Percentiles rank a stretch among this genome's conserved stretches.
Evolutionary conservation across 1,139 yeast species (phyloP).

Genomic region (Pichia norvegensis): DNA sequence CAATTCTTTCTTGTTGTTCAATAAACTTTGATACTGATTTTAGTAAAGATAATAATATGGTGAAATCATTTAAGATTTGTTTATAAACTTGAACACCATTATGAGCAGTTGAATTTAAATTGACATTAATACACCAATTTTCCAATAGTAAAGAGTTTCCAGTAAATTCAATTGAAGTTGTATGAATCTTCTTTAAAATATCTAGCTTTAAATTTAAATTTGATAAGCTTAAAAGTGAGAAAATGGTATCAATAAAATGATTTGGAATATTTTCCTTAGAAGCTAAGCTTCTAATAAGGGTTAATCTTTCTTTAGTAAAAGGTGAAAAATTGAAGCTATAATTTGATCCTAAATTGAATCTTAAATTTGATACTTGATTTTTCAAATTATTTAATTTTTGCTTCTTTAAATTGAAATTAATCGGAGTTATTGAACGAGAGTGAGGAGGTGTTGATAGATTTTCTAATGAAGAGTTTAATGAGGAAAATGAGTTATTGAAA

Average conservation of each 20-base stretch:
- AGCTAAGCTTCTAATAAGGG: slow-evolving; percentile 1
- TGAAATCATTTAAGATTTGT: slow-evolving; percentile 5
- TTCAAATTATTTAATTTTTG: not conserved
- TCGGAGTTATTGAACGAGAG: slow-evolving; percentile 7
- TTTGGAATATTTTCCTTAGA: slow-evolving; percentile 2
- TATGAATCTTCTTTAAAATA: slow-evolving; percentile 15
- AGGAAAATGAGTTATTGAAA: slow-evolving; percentile 5
- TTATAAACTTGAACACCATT: not conserved
- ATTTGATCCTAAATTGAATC: not conserved
- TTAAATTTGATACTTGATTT: not conserved
- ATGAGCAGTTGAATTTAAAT: not conserved
- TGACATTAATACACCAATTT: not conserved
- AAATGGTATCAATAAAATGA: not conserved
- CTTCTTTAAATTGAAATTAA: not conserved
- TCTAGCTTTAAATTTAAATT: slow-evolving; percentile 20
- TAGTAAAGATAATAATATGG: slow-evolving; percentile 7
- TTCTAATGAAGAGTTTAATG: slow-evolving; percentile 9
- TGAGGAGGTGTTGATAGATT: slow-evolving; percentile 5
- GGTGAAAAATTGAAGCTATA: slow-evolving; percentile 3
- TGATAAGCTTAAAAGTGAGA: slow-evolving; percentile 16
- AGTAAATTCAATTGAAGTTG: not conserved
- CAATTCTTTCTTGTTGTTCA: not conserved
- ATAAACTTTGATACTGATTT: slow-evolving; percentile 4
- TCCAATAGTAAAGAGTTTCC: not conserved
- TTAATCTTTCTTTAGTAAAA: slow-evolving; percentile 1